Conservation (phyloP, 148 eudicot genomes). For the Chenopodium berlandieri region DNA sequence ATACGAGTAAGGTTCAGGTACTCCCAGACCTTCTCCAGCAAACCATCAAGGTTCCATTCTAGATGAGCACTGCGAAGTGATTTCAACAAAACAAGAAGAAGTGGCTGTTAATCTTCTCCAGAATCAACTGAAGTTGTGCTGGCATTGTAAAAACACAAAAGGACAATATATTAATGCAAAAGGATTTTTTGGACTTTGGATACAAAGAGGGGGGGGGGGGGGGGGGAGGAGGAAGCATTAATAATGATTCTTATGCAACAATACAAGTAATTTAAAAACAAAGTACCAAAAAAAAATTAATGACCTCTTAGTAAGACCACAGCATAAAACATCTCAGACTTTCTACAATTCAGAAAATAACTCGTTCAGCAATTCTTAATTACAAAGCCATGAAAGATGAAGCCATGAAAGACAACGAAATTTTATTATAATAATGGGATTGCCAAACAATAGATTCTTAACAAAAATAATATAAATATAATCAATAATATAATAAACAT, state of each 20-base stretch:
- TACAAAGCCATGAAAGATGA: too few species aligned
- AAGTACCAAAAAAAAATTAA: too few species aligned
- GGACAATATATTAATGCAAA: neutral
- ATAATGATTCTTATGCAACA: neutral
- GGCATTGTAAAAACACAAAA: too few species aligned
- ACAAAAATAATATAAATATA: neutral
- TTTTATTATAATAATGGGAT: neutral
- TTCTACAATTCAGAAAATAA: neutral
- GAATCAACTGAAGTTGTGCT: too few species aligned
- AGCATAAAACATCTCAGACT: neutral
- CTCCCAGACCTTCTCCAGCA: constrained; percentile 94
- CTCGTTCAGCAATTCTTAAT: neutral
- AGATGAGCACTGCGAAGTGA: constrained; percentile 76
- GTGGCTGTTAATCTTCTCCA: neutral
- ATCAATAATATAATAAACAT: too few species aligned
- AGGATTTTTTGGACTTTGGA: neutral
- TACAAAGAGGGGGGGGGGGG: too few species aligned
- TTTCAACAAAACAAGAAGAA: neutral
- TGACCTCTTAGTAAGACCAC: neutral
- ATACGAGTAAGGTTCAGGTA: constrained; percentile 92
- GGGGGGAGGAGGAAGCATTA: too few species aligned
- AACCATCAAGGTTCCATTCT: constrained; percentile 99
- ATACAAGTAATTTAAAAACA: too few species aligned
- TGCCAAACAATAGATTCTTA: neutral
- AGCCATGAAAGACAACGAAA: too few species aligned